Percentiles rank a stretch among this genome's conserved stretches.
These are phyloP conservation scores for Diaporthe helianthi DNA, from an alignment of 2,329 filamentous ascomycete genomes.

Conservation along the genomic window DNA sequence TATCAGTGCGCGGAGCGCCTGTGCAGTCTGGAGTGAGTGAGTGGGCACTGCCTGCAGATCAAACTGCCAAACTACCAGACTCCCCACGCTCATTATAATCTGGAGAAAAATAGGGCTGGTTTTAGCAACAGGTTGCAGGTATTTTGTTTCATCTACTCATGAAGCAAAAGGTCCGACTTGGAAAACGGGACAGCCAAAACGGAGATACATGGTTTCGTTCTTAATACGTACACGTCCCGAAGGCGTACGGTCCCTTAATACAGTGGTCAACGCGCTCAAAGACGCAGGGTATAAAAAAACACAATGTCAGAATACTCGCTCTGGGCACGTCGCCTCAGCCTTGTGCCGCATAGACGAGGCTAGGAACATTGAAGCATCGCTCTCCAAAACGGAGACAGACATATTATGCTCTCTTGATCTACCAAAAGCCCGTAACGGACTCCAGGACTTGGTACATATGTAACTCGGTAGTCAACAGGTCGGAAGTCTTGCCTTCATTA, in stretches of 20 bases:
- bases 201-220: not conserved
- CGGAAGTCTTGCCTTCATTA: not conserved
- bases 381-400: not conserved
- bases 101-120: conserved; percentile 5
- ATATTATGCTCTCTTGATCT: not conserved
- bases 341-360: too few species aligned
- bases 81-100: not conserved
- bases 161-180: conserved; percentile 1
- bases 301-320: too few species aligned
- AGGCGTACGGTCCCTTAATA: too few species aligned
- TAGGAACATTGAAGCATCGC: too few species aligned
- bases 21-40: not conserved
- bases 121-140: not conserved
- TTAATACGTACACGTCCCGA: too few species aligned
- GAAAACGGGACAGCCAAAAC: conserved; percentile 3
- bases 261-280: too few species aligned
- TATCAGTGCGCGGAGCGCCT: conserved; percentile 18
- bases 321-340: too few species aligned
- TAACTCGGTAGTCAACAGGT: not conserved
- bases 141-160: not conserved
- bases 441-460: too few species aligned
- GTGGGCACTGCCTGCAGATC: conserved; percentile 23
- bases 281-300: too few species aligned
- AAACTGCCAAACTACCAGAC: conserved; percentile 10
- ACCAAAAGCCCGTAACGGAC: not conserved